These are phyloP conservation scores for Meredithiella fracta DNA, from an alignment of 2,329 filamentous ascomycete species.

Conservation along the genomic window DNA sequence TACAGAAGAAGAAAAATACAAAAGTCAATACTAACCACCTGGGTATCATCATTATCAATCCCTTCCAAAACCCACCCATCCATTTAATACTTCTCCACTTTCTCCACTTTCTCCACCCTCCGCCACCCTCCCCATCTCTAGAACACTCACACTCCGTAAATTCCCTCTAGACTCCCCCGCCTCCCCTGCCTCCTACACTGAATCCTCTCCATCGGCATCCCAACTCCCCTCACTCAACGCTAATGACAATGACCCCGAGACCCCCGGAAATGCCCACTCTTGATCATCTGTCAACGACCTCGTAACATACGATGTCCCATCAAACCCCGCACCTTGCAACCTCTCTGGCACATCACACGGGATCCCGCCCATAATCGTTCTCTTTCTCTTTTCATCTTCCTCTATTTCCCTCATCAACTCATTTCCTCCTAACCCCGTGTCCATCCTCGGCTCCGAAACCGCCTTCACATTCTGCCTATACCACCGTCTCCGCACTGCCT, in stretches of 20 bases:
- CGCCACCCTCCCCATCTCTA: constrained; percentile 1
- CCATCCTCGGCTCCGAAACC: constrained; percentile 7
- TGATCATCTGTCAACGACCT: not conserved
- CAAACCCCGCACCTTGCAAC: not conserved
- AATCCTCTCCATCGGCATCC: too few species aligned
- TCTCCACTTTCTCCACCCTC: constrained; percentile 1
- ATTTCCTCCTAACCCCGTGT: not conserved
- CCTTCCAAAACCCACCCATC: constrained; percentile 4
- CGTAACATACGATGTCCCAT: not conserved
- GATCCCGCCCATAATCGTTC: not conserved
- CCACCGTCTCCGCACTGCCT: constrained; percentile 5
- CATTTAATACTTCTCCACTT: constrained; percentile 8
- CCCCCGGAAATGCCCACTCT: too few species aligned
- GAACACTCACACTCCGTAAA: not conserved
- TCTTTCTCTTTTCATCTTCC: not conserved
- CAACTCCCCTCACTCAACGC: not conserved
- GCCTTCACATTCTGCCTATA: constrained; percentile 8
- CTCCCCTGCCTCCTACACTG: not conserved
- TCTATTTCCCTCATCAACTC: not conserved
- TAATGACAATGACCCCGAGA: not conserved
- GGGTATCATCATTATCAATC: not conserved
- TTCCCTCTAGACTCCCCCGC: not conserved
- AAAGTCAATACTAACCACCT: too few species aligned
- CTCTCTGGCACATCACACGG: constrained; percentile 8
- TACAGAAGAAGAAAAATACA: too few species aligned